Evolutionary conservation across 2,329 filamentous ascomycete genomes (phyloP).

Genomic region (Endoconidiophora laricicola): DNA sequence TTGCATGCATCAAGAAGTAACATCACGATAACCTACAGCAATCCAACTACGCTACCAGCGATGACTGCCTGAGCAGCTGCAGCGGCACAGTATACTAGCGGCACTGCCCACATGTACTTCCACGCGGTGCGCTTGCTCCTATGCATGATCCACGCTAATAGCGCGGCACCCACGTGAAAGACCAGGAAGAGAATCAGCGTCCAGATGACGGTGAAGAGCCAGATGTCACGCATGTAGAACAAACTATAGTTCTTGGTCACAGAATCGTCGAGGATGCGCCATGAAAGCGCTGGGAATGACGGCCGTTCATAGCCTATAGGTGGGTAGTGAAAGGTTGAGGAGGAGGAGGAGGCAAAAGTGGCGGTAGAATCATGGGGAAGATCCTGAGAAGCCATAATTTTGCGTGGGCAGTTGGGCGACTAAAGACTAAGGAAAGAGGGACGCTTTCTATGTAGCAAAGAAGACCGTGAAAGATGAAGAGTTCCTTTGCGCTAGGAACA

Average conservation of each 20-base stretch:
- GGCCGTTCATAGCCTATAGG: constrained; percentile 46
- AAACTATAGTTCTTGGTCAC: constrained; percentile 37
- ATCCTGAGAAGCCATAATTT: too few relatives aligned
- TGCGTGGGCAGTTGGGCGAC: too few relatives aligned
- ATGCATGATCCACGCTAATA: constrained; percentile 58
- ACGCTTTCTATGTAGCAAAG: not conserved
- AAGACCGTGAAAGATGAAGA: too few relatives aligned
- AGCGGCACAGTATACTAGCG: constrained; percentile 51
- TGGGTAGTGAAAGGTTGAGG: constrained; percentile 18
- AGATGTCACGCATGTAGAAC: constrained; percentile 61
- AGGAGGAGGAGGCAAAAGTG: constrained; percentile 10
- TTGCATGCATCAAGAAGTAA: not conserved
- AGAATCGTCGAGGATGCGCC: constrained; percentile 37
- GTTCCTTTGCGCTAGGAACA: too few relatives aligned
- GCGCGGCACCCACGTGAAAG: constrained; percentile 56
- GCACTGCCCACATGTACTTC: constrained; percentile 54
- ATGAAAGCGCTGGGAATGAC: constrained; percentile 66
- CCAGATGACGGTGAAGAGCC: constrained; percentile 79
- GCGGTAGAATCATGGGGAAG: too few relatives aligned
- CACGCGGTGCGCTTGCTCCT: constrained; percentile 37
- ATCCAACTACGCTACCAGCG: constrained; percentile 64
- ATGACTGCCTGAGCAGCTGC: constrained; percentile 63
- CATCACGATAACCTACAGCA: constrained; percentile 43
- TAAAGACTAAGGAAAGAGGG: not conserved
- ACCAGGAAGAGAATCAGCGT: constrained; percentile 62